Conservation (phyloP, 495 filamentous ascomycete genomes). For the Antarctomyces pellizariae region DNA sequence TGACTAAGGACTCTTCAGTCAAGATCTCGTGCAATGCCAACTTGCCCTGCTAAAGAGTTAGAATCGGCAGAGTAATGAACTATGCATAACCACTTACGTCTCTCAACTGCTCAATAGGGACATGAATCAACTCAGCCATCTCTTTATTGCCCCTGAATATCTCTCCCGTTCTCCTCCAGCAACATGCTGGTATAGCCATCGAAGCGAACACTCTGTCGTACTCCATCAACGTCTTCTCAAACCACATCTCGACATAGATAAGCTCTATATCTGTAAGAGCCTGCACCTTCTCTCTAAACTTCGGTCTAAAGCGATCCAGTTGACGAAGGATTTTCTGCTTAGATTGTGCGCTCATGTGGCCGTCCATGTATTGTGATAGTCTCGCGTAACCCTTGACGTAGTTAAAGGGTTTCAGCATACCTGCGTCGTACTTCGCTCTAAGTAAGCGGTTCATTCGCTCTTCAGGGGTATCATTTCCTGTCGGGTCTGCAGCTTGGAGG, state of each 20-base stretch:
- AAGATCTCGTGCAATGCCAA: slow-evolving; percentile 90
- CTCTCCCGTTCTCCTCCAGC: slow-evolving; percentile 90
- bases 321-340: slow-evolving; percentile 78
- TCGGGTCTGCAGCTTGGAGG: slow-evolving; percentile 86
- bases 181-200: slow-evolving; percentile 96
- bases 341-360: slow-evolving; percentile 50
- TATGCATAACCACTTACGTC: slow-evolving; percentile 37
- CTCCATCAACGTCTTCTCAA: slow-evolving; percentile 82
- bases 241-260: slow-evolving; percentile 94
- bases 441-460: slow-evolving; percentile 89
- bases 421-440: slow-evolving; percentile 85
- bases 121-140: slow-evolving; percentile 91
- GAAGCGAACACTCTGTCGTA: slow-evolving; percentile 96
- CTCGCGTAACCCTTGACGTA: slow-evolving; percentile 90
- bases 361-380: slow-evolving; percentile 73
- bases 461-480: slow-evolving; percentile 75
- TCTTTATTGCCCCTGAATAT: slow-evolving; percentile 97
- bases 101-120: slow-evolving; percentile 72
- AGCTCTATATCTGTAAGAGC: slow-evolving; percentile 76
- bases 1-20: slow-evolving; percentile 76
- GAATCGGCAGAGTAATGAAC: not conserved
- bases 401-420: slow-evolving; percentile 86
- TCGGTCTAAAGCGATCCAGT: slow-evolving; percentile 77
- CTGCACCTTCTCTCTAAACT: slow-evolving; percentile 89
- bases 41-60: slow-evolving; percentile 43